A percentile compares a stretch with the other conserved stretches of the same genome.
Conservation (phyloP, 139 green algal species). For the Coccomyxa sp. region DNA sequence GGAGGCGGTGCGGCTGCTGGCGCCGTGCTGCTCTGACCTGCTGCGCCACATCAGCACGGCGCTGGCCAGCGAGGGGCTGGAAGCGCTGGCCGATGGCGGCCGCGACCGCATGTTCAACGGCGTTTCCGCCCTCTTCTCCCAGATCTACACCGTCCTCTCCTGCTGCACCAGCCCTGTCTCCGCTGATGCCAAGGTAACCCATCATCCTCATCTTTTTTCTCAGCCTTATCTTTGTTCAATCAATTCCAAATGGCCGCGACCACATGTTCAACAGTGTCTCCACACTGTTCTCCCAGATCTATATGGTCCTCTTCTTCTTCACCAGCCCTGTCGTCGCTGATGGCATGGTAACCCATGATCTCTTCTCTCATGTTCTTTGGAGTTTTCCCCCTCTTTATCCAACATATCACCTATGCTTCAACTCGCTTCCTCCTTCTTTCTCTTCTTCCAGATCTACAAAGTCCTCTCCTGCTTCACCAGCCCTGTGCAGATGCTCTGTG, state of each 20-base stretch:
- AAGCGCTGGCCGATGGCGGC: constrained; percentile 30
- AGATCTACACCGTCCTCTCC: background rate
- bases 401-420: background rate
- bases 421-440: background rate
- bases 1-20: constrained; percentile 5
- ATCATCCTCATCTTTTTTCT: too few relatives aligned
- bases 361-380: background rate
- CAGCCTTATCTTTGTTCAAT: too few relatives aligned
- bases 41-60: constrained; percentile 19
- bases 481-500: background rate
- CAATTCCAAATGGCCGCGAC: too few relatives aligned
- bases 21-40: background rate
- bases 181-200: constrained; percentile 17
- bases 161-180: background rate
- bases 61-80: constrained; percentile 16
- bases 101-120: constrained; percentile 31
- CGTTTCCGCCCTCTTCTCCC: constrained; percentile 8
- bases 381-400: background rate
- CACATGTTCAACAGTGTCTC: too few relatives aligned
- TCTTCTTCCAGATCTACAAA: background rate
- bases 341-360: constrained; percentile 10
- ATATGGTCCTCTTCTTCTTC: background rate
- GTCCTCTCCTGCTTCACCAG: background rate
- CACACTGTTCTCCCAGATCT: background rate
- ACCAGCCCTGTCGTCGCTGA: constrained; percentile 3